Conservation (phyloP, 805 yeast species). For the Ogataea haglerorum region DNA sequence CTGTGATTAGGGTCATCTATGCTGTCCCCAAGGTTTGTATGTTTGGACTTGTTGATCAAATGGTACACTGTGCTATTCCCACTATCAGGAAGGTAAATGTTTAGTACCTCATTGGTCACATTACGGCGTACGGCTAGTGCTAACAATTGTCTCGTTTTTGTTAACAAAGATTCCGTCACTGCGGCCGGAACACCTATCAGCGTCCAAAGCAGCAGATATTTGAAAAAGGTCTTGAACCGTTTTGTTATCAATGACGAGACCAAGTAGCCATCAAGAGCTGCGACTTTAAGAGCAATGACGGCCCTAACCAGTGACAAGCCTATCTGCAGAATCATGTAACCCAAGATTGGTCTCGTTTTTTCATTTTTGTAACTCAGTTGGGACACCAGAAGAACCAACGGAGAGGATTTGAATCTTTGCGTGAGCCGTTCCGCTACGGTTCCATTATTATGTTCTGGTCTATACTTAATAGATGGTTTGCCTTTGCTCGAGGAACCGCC, state of each 20-base stretch:
- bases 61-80: constrained; percentile 72
- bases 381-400: constrained; percentile 16
- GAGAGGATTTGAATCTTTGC: constrained; percentile 12
- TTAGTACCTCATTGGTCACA: constrained; percentile 61
- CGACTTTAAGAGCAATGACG: constrained; percentile 72
- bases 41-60: constrained; percentile 45
- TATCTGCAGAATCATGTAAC: constrained; percentile 48
- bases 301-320: constrained; percentile 64
- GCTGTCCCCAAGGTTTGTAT: constrained; percentile 16
- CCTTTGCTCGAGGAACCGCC: constrained; percentile 19
- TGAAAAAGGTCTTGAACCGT: constrained; percentile 58
- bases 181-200: constrained; percentile 83
- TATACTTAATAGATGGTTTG: neutral
- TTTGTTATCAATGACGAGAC: constrained; percentile 80
- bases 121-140: constrained; percentile 58
- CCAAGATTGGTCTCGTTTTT: constrained; percentile 12
- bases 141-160: constrained; percentile 55
- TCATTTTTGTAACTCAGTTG: constrained; percentile 16
- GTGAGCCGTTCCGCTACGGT: constrained; percentile 1
- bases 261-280: constrained; percentile 78
- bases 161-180: constrained; percentile 65
- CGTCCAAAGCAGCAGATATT: constrained; percentile 73
- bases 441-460: neutral
- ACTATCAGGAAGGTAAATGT: constrained; percentile 67
- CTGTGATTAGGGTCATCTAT: constrained; percentile 79